Evolutionary conservation across 805 yeast genomes (phyloP), one percentile per base, ranked within the genome.

Genomic region (Saturnispora ahearnii): DNA sequence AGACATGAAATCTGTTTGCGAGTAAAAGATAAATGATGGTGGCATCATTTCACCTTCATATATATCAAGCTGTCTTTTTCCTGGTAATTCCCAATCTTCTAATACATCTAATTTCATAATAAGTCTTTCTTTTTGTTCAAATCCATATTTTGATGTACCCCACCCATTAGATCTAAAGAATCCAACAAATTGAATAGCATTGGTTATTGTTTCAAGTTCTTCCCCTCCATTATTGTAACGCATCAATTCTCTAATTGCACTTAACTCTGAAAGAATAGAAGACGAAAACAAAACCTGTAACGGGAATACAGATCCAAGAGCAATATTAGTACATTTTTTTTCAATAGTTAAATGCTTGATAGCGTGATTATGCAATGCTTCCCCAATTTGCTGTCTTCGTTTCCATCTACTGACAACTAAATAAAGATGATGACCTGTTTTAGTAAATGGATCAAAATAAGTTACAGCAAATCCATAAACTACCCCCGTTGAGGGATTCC

Each of bases 381-480:
- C 72, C 5, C 82, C 83, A 32, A 79, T 73, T 49, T 77, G 73
- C 62, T 79, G 81, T 18, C 72, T 66, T 44, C 83, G 62, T 51
- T 77, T 75, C 7, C 79, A 62, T 44, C 72, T 74, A 54, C 76
- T 83, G 4, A 80, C 85, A 56, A 73, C 60, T 10, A 79, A 53
- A 58, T 69, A 68, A 48, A 74, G 53, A 5, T 80, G 69, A 26
- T 71, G 63, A 1, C 84, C 84, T 4, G 62, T 58, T 21, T 57
- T 55, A 13, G 55, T 51, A 8, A 60, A 53, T 28, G 62, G 68
- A 41, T 71, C 69, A 4, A 71, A 72, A 81, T 83, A 78, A 2
- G 82, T 78, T 33, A 75, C 61, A 4, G 76, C 67, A 22, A 79
- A 62, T 4, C 84, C 85, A 56, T 77, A 78, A 10, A 78, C 54